These are phyloP conservation scores for Hanseniaspora valbyensis DNA, from an alignment of 805 yeast genomes.

Conservation along the genomic window DNA sequence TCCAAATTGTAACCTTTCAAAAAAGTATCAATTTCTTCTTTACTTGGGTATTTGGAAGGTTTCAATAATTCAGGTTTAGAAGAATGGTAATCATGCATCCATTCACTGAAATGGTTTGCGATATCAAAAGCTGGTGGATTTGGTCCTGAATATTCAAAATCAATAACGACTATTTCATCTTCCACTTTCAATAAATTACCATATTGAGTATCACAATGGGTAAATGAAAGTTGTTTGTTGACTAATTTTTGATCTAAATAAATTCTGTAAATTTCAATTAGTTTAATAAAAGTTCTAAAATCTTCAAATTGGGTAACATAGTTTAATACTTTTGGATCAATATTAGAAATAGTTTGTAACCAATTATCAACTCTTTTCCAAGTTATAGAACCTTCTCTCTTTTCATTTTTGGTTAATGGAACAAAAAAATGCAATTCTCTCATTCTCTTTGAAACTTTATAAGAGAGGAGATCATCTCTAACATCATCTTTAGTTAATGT, in stretches of 20 bases:
- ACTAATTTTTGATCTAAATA: slow-evolving; percentile 45
- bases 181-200: slow-evolving; percentile 77
- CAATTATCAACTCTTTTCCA: slow-evolving; percentile 68
- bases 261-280: slow-evolving; percentile 42
- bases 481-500: slow-evolving; percentile 67
- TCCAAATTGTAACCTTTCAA: slow-evolving; percentile 63
- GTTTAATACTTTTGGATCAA: slow-evolving; percentile 27
- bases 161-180: slow-evolving; percentile 78
- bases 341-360: slow-evolving; percentile 39
- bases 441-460: slow-evolving; percentile 91
- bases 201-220: slow-evolving; percentile 95
- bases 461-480: slow-evolving; percentile 61
- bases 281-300: slow-evolving; percentile 40
- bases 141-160: slow-evolving; percentile 90
- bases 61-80: slow-evolving; percentile 37
- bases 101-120: slow-evolving; percentile 87
- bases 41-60: slow-evolving; percentile 51
- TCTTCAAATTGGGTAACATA: slow-evolving; percentile 34
- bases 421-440: slow-evolving; percentile 81
- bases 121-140: slow-evolving; percentile 82
- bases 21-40: slow-evolving; percentile 57
- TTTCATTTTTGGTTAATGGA: slow-evolving; percentile 48
- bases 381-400: slow-evolving; percentile 47
- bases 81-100: slow-evolving; percentile 87
- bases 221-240: slow-evolving; percentile 52